These are phyloP conservation scores for Solanum aculeatissimum DNA, from an alignment of 305 asterid species.

Conservation along the genomic window DNA sequence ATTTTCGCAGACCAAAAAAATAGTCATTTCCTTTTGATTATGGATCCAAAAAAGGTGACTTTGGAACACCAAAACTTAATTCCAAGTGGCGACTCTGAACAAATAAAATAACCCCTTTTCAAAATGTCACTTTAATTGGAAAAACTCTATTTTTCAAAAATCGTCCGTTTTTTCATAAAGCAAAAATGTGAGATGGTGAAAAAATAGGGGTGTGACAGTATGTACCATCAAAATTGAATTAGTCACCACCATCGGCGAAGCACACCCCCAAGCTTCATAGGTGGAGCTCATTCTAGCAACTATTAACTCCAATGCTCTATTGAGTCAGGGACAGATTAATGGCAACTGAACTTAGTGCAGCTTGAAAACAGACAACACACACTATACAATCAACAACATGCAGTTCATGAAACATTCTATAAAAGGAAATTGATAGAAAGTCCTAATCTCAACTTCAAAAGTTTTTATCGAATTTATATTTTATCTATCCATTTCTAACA, in stretches of 20 bases:
- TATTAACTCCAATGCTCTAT: neutral
- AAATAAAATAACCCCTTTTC: too few relatives aligned
- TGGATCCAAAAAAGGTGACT: too few relatives aligned
- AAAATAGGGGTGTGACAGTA: neutral
- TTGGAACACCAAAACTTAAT: too few relatives aligned
- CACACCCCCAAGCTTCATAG: neutral
- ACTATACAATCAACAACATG: neutral
- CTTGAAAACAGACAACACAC: neutral
- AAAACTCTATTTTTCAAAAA: too few relatives aligned
- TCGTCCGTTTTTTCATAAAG: too few relatives aligned
- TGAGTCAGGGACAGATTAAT: neutral
- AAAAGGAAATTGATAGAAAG: neutral
- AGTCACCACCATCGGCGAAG: neutral
- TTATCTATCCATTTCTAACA: neutral
- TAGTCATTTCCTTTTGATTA: too few relatives aligned
- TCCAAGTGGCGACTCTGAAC: too few relatives aligned
- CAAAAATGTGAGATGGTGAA: too few relatives aligned
- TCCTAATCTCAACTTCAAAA: neutral
- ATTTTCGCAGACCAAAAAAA: too few relatives aligned
- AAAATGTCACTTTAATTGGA: too few relatives aligned
- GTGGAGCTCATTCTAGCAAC: neutral
- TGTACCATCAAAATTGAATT: neutral
- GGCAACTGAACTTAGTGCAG: neutral
- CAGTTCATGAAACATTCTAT: neutral
- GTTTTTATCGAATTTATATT: neutral